These are phyloP conservation scores for Cryptococcus floricola DNA, from an alignment of 1,284 basidiomycete genomes.

Conservation along the genomic window DNA sequence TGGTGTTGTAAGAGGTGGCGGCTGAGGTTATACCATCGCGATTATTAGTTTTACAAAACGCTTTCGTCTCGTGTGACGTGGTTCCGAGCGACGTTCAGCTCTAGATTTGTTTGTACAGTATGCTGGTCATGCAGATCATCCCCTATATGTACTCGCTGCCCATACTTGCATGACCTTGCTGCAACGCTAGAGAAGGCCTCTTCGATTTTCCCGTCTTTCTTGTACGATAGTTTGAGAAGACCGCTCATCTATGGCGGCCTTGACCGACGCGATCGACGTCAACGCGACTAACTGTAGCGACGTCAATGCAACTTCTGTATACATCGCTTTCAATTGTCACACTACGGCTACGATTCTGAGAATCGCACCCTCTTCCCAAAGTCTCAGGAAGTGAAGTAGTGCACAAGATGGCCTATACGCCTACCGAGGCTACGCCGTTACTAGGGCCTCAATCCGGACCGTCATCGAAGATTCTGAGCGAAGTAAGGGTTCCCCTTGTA, in stretches of 20 bases:
- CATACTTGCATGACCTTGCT: too few species aligned
- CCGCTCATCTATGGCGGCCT: too few species aligned
- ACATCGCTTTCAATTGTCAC: too few species aligned
- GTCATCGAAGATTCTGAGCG: conserved; percentile 29
- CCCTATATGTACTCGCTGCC: too few species aligned
- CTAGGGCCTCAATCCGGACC: conserved; percentile 21
- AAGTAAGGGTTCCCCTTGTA: conserved; percentile 20
- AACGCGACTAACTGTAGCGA: too few species aligned
- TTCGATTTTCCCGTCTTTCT: too few species aligned
- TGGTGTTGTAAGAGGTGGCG: conserved; percentile 4
- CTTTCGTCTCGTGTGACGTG: background rate
- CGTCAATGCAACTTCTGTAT: too few species aligned
- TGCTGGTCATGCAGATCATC: background rate
- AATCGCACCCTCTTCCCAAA: too few species aligned
- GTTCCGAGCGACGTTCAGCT: background rate
- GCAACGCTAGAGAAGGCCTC: too few species aligned
- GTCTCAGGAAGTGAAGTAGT: background rate
- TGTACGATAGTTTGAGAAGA: too few species aligned
- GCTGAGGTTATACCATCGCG: background rate
- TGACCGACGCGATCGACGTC: too few species aligned
- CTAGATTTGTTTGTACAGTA: background rate
- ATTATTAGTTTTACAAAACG: background rate
- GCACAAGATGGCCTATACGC: conserved; percentile 50
- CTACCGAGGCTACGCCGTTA: conserved; percentile 31
- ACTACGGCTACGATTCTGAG: too few species aligned